phyloP scores from a whole-genome alignment of 2,329 filamentous ascomycete genomes.

The Sporothrix globosa region DNA sequence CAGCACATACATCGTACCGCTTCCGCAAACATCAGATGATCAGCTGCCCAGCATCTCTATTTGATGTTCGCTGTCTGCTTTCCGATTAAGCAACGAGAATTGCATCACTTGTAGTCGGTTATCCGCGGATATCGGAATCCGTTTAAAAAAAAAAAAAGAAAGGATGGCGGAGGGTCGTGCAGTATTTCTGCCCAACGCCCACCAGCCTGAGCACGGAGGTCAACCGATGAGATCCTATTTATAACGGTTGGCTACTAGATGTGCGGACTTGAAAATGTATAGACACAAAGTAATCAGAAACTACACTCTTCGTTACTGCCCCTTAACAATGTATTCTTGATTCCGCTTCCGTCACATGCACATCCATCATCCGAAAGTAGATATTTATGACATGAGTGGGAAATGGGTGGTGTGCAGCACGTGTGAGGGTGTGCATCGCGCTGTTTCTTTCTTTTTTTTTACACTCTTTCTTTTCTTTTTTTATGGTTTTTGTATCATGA shows the following conservation, averaged over 20 bases:
- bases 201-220: not conserved
- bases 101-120: not conserved
- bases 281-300: not conserved
- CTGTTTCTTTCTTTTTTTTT: not conserved
- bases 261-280: not conserved
- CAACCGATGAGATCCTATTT: not conserved
- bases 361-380: constrained; percentile 10
- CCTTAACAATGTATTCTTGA: too few relatives aligned
- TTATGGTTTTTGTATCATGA: not conserved
- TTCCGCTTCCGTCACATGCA: constrained; percentile 5
- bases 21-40: not conserved
- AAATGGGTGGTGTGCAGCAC: not conserved
- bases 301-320: not conserved
- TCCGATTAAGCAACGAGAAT: not conserved
- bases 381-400: not conserved
- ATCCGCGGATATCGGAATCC: not conserved
- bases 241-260: not conserved
- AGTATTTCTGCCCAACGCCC: constrained; percentile 7
- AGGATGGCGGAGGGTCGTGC: not conserved
- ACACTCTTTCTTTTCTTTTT: not conserved
- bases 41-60: not conserved
- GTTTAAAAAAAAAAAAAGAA: not conserved
- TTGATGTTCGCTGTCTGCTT: not conserved
- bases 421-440: not conserved
- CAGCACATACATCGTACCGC: not conserved